A percentile compares a stretch with the other conserved stretches of the same genome.
Conservation (phyloP, 371 early-diverging fungal genomes). For the Cokeromyces recurvatus region DNA sequence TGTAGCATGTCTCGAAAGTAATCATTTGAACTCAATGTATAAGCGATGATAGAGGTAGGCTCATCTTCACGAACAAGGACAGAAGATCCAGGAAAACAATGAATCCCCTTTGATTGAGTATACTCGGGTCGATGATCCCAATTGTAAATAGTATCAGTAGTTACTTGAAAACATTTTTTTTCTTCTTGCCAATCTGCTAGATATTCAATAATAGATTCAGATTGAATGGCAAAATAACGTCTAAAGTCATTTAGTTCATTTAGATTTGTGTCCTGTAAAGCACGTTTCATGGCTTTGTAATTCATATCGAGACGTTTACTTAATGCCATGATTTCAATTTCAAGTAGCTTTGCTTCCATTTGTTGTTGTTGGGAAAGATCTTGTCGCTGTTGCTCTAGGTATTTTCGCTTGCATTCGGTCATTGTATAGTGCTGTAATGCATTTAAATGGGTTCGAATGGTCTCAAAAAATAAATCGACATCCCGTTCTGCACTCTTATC, state of each 20-base stretch:
- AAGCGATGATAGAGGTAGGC: conserved; percentile 88
- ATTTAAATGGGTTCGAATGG: too few relatives aligned
- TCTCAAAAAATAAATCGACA: conserved; percentile 25
- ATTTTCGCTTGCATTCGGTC: too few relatives aligned
- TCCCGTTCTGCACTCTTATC: conserved; percentile 13
- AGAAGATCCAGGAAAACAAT: conserved; percentile 78
- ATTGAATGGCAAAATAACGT: conserved; percentile 26
- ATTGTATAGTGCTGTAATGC: too few relatives aligned
- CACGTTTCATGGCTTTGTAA: conserved; percentile 6
- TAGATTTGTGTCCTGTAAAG: conserved; percentile 12
- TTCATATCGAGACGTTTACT: too few relatives aligned
- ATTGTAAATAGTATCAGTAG: conserved; percentile 21
- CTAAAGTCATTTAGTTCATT: conserved; percentile 37
- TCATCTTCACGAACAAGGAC: conserved; percentile 88
- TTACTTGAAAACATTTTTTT: conserved; percentile 16
- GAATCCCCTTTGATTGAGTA: conserved; percentile 29
- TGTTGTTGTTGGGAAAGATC: too few relatives aligned
- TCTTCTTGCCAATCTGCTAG: conserved; percentile 13
- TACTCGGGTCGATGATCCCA: conserved; percentile 35
- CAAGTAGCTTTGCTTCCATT: conserved; percentile 2
- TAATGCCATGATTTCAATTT: conserved; percentile 14
- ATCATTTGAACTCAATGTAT: conserved; percentile 53
- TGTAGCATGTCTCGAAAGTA: conserved; percentile 14
- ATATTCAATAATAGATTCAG: conserved; percentile 18
- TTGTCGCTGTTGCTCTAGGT: too few relatives aligned